A percentile compares a stretch with the other conserved stretches of the same genome.
These are phyloP conservation scores for Sphagnurus paluster DNA, from an alignment of 1,284 basidiomycete genomes.

Conservation along the genomic window DNA sequence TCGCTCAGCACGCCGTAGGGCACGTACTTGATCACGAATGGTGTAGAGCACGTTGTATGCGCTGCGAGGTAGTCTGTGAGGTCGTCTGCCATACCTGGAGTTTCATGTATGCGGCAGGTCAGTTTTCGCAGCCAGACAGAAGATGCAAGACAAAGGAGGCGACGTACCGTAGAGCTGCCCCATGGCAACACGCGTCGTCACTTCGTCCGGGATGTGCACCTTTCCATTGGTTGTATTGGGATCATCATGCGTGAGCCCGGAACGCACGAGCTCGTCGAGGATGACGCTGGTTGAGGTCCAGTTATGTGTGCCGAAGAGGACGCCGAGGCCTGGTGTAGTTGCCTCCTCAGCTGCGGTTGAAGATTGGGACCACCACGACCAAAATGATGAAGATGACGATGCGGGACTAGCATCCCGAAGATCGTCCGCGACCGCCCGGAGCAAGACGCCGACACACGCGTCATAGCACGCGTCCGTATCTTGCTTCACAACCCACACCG, in stretches of 20 bases:
- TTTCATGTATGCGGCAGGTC: no score
- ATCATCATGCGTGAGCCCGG: neutral
- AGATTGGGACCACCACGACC: no score
- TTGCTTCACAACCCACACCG: slow-evolving; percentile 67
- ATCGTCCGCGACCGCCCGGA: no score
- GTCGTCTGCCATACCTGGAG: slow-evolving; percentile 80
- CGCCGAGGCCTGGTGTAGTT: slow-evolving; percentile 50
- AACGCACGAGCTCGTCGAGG: slow-evolving; percentile 54
- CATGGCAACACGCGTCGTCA: slow-evolving; percentile 69
- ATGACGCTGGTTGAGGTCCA: slow-evolving; percentile 64
- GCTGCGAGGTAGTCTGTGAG: slow-evolving; percentile 69
- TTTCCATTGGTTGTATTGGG: no score
- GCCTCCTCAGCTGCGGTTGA: slow-evolving; percentile 16
- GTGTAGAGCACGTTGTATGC: slow-evolving; percentile 55
- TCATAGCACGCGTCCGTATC: slow-evolving; percentile 87
- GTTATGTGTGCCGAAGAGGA: slow-evolving; percentile 90
- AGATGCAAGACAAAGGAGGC: neutral
- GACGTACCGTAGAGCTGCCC: slow-evolving; percentile 80
- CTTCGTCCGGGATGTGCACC: slow-evolving; percentile 42
- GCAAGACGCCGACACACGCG: slow-evolving; percentile 59
- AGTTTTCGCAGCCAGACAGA: slow-evolving; percentile 3
- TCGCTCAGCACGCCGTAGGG: slow-evolving; percentile 84
- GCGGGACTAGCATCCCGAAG: no score
- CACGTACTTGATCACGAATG: slow-evolving; percentile 78
- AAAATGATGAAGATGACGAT: no score